These are phyloP conservation scores for Dactylellina sp. DNA, from an alignment of 2,329 filamentous ascomycete genomes.

Conservation along the genomic window DNA sequence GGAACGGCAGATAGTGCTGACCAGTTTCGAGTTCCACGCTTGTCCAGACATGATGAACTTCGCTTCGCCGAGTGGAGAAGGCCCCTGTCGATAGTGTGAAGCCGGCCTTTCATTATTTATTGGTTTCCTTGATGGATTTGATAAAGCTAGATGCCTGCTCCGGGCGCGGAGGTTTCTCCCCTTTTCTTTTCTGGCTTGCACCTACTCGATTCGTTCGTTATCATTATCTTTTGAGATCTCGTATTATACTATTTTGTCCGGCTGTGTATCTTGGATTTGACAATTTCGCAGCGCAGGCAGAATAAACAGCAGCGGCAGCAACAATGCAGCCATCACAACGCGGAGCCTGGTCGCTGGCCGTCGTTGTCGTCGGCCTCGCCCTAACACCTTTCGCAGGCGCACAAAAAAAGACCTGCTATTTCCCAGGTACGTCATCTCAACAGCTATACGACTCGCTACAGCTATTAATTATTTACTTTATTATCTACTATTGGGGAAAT, in stretches of 20 bases:
- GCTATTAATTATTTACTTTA: no score
- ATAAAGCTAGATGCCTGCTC: background rate
- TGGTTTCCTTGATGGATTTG: no score
- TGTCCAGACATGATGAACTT: no score
- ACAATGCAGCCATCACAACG: background rate
- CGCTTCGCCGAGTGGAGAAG: no score
- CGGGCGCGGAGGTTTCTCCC: background rate
- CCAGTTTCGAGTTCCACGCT: constrained; percentile 22
- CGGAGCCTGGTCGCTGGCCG: background rate
- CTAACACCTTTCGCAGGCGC: constrained; percentile 2
- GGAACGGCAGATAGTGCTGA: constrained; percentile 33
- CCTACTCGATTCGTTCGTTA: background rate
- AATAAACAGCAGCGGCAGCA: background rate
- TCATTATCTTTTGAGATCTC: no score
- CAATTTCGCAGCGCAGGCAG: no score
- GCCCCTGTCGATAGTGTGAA: no score
- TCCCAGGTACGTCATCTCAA: constrained; percentile 34
- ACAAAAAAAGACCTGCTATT: constrained; percentile 31
- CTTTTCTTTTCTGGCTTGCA: background rate
- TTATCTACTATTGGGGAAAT: no score
- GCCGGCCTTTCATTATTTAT: no score
- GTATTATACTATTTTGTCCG: no score
- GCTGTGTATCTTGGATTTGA: no score
- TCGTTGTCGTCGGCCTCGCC: background rate
- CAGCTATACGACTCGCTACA: no score